Percentiles rank a stretch among this genome's conserved stretches.
phyloP scores from a whole-genome alignment of 805 yeast genomes.

The Hanseniaspora meyeri region DNA sequence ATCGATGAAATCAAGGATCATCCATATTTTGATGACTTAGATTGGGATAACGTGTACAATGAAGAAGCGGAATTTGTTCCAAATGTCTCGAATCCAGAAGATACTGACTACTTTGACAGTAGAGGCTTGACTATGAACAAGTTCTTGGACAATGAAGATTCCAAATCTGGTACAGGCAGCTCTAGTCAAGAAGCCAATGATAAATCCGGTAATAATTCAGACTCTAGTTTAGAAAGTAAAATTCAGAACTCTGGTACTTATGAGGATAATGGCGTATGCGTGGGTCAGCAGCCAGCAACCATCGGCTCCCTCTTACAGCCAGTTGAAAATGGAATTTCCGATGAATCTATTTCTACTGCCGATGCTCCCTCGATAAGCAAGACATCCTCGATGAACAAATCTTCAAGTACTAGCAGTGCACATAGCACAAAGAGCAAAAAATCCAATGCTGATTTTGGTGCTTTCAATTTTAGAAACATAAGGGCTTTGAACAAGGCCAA shows the following conservation, averaged over 20 bases:
- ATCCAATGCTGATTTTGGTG: slow-evolving; percentile 60
- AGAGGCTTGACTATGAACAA: slow-evolving; percentile 68
- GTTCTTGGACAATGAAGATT: slow-evolving; percentile 37
- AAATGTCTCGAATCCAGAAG: slow-evolving; percentile 60
- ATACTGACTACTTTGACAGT: slow-evolving; percentile 79
- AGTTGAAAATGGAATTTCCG: background rate
- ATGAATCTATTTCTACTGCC: background rate
- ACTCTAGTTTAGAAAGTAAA: background rate
- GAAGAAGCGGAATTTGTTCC: slow-evolving; percentile 82
- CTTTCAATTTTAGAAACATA: slow-evolving; percentile 78
- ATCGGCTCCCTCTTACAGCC: slow-evolving; percentile 7
- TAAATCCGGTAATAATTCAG: background rate
- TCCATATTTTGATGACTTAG: slow-evolving; percentile 56
- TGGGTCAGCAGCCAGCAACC: background rate
- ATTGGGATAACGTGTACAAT: slow-evolving; percentile 62
- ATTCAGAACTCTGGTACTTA: background rate
- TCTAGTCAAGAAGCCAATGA: slow-evolving; percentile 14
- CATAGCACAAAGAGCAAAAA: slow-evolving; percentile 38
- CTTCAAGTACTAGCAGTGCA: slow-evolving; percentile 40
- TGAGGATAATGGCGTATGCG: background rate
- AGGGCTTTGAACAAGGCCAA: slow-evolving; percentile 87
- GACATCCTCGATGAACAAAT: background rate
- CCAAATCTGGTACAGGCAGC: slow-evolving; percentile 25
- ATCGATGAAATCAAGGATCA: slow-evolving; percentile 69
- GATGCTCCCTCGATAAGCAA: background rate